phyloP scores from a whole-genome alignment of 2,329 filamentous ascomycete species.

The Diaporthe caulivora region DNA sequence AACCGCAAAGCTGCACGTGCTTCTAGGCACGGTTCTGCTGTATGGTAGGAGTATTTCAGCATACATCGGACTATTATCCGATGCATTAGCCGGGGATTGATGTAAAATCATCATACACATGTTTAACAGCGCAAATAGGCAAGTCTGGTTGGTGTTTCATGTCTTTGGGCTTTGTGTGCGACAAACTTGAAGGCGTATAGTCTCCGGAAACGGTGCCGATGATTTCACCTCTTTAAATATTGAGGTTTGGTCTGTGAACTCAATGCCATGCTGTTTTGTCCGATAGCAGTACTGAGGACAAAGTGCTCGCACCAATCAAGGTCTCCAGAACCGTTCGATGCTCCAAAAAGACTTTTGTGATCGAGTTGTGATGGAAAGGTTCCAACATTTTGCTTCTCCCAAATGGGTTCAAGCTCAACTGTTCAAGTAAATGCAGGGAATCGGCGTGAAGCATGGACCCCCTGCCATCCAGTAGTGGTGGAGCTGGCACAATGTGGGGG shows the following conservation, averaged over 20 bases:
- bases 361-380: neutral
- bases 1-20: too few relatives aligned
- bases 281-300: neutral
- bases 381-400: neutral
- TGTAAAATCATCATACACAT: neutral
- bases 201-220: slow-evolving; percentile 12
- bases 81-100: neutral
- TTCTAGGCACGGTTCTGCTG: too few relatives aligned
- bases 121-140: neutral
- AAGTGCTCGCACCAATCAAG: neutral
- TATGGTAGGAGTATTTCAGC: too few relatives aligned
- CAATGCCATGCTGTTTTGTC: neutral
- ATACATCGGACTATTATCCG: too few relatives aligned
- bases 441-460: neutral
- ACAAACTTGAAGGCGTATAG: neutral
- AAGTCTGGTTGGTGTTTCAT: neutral
- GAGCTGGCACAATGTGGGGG: too few relatives aligned
- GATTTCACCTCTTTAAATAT: neutral
- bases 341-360: neutral
- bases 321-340: neutral
- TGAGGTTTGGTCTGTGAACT: neutral
- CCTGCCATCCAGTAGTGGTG: too few relatives aligned
- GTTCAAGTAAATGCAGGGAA: too few relatives aligned
- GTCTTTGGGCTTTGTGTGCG: slow-evolving; percentile 6
- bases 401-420: neutral